These are phyloP conservation scores for Prunus yedoensis DNA, from an alignment of 331 rosid genomes.

Conservation along the genomic window DNA sequence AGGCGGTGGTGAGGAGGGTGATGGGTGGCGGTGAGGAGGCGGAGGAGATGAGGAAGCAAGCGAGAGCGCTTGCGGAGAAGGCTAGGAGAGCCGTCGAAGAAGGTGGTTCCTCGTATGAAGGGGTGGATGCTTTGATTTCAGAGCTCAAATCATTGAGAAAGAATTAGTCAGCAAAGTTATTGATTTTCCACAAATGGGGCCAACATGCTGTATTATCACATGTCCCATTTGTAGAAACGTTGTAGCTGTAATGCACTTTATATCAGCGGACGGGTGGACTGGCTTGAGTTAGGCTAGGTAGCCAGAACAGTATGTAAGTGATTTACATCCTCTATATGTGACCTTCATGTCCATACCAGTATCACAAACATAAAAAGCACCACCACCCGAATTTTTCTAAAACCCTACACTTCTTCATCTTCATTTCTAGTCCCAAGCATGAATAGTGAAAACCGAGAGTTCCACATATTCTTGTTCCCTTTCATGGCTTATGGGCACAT, in stretches of 20 bases:
- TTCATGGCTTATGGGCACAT: constrained; percentile 24
- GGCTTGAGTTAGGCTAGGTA: too few species aligned
- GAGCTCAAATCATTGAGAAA: constrained; percentile 13
- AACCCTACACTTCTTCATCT: not conserved
- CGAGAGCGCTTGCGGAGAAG: constrained; percentile 4
- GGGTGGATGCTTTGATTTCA: constrained; percentile 18
- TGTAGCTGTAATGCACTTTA: too few species aligned
- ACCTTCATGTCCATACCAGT: not conserved
- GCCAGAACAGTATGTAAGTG: too few species aligned
- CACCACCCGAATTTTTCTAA: not conserved
- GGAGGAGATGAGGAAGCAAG: constrained; percentile 27
- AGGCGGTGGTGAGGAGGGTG: constrained; percentile 17
- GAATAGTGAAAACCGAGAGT: not conserved
- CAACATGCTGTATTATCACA: too few species aligned
- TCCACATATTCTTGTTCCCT: constrained; percentile 17
- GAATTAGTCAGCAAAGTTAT: not conserved
- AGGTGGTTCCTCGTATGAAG: constrained; percentile 27
- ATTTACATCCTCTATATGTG: not conserved
- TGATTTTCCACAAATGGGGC: not conserved
- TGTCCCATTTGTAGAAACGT: too few species aligned
- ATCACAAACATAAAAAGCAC: too few species aligned
- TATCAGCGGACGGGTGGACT: too few species aligned
- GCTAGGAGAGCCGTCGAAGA: constrained; percentile 26
- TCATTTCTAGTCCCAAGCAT: not conserved
- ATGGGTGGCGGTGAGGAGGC: constrained; percentile 22